Base-by-base conservation (phyloP, 2,329 filamentous ascomycete species). In the Aspergillus uvarum region DNA sequence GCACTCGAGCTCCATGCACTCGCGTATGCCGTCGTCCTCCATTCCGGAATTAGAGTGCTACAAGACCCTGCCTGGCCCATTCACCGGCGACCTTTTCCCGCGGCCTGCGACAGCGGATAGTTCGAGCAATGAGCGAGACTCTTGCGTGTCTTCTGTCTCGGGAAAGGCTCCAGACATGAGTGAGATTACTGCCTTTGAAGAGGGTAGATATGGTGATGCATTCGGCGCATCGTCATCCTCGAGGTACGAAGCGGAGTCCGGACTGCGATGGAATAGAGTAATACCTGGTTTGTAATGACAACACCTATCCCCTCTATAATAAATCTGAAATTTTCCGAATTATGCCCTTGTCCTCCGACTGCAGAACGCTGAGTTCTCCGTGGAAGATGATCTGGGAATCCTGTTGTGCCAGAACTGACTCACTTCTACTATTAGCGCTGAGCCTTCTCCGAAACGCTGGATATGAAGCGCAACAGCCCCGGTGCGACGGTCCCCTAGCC, bases 371-470 rank as follows among this genome's bases (percentile, higher is more conserved):
- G 38, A 24, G n/a, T 7, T 2, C 14, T 26, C 19, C 3, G 47
- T 21, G 7, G 1, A 35, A 4, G 32, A 16, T 35, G 32, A 16
- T 4, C 2, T 12, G 14, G 32, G 11, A 1, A 19, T 32, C 11
- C n/a, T 22, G 53, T 12, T 32, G 10, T 5, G 14, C 7, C 42
- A 11, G 44, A 14, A n/a, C 38, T 29, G 24, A 57, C 62, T 61
- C n/a, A 63, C 47, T 16, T 48, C 6, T 32, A 49, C 10, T 14
- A 8, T 22, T 50, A 77, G 76, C 74, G 5, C 70, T 75, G 48
- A 72, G 68, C 48, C 68, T 76, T 48, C 69, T 78, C 24, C 72
- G 71, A 14, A 75, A 70, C 65, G 73, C 74, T 19, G 66, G 70
- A 2, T 70, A 68, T 26, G 75, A 78, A 63, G 72, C 70, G 1